phyloP scores from a whole-genome alignment of 768 basidiomycete species.

The Strobilomyces confusus region DNA sequence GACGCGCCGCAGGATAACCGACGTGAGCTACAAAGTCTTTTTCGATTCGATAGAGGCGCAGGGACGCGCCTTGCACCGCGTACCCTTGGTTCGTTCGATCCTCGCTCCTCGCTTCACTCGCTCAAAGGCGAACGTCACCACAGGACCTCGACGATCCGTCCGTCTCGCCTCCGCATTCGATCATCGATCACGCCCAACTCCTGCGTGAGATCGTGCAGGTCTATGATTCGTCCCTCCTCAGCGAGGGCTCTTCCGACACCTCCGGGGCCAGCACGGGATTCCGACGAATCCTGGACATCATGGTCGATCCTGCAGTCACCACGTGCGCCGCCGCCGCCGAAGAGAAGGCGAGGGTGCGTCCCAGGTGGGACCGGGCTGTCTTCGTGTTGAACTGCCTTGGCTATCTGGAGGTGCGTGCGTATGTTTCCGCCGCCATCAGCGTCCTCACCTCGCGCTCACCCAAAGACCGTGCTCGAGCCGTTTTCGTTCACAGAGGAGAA shows the following conservation, averaged over 20 bases:
- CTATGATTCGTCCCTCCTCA: constrained; percentile 81
- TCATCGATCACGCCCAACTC: constrained; percentile 80
- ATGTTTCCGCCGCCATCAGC: not conserved
- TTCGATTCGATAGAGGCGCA: constrained; percentile 85
- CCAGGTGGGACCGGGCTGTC: constrained; percentile 75
- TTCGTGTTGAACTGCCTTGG: constrained; percentile 85
- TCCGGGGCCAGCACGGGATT: constrained; percentile 17
- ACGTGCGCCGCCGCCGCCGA: constrained; percentile 69
- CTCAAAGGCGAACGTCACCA: not conserved
- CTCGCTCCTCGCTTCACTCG: not conserved
- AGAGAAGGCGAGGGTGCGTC: constrained; percentile 51
- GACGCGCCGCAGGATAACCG: constrained; percentile 58
- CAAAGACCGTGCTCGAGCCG: constrained; percentile 59
- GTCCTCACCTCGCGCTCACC: not conserved
- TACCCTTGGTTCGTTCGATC: constrained; percentile 45
- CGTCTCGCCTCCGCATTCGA: constrained; percentile 65
- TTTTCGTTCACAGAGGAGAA: constrained; percentile 68
- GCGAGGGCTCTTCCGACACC: constrained; percentile 33
- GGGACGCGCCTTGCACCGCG: constrained; percentile 58
- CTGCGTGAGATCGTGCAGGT: constrained; percentile 87
- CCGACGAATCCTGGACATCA: constrained; percentile 64
- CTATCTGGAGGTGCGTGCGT: constrained; percentile 65
- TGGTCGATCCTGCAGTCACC: constrained; percentile 79
- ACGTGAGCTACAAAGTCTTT: constrained; percentile 77
- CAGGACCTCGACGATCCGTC: constrained; percentile 70